phyloP scores from a whole-genome alignment of 164 flowering plant genomes.

The Sextonia rubra region DNA sequence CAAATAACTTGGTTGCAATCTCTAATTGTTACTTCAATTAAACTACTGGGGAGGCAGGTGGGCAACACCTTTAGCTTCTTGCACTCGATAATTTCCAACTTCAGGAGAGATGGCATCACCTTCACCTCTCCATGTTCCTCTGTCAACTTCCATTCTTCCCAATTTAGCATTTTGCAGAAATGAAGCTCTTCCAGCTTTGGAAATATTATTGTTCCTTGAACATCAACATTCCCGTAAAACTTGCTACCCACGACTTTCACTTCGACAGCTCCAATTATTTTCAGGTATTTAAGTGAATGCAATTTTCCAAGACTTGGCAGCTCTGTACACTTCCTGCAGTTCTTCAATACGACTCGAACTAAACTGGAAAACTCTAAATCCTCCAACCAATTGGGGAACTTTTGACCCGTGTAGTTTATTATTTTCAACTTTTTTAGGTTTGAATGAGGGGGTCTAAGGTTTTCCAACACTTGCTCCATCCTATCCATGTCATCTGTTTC shows the following conservation, averaged over 20 bases:
- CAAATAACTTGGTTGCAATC: no score
- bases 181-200: not conserved
- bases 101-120: not conserved
- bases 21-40: no score
- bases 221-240: not conserved
- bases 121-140: no score
- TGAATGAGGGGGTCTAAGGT: not conserved
- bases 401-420: not conserved
- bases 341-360: fast-evolving
- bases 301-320: not conserved
- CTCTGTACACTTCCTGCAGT: not conserved
- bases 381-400: not conserved
- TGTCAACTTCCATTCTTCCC: conserved; percentile 1
- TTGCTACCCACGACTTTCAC: not conserved
- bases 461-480: not conserved
- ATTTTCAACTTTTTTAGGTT: not conserved
- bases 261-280: not conserved
- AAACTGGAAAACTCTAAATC: not conserved
- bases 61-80: not conserved
- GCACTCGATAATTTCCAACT: not conserved
- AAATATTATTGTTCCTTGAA: not conserved
- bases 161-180: not conserved
- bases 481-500: not conserved
- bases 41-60: not conserved
- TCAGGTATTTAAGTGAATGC: not conserved